phyloP scores from a whole-genome alignment of 2,329 filamentous ascomycete species.

The Diplodia intermedia region DNA sequence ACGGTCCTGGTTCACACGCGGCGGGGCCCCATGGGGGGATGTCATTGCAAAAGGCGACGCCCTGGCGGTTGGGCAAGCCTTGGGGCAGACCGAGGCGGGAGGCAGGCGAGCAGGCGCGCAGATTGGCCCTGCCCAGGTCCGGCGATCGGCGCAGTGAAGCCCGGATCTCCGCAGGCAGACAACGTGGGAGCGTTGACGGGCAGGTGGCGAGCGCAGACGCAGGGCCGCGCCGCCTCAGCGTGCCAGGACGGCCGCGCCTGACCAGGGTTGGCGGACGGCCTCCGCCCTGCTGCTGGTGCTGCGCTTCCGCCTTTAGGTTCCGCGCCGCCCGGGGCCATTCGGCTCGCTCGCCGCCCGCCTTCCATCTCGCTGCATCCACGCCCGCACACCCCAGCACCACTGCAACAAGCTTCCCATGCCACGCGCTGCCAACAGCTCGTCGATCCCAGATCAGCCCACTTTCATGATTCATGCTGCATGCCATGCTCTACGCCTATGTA shows the following conservation, averaged over 20 bases:
- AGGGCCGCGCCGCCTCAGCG: constrained; percentile 1
- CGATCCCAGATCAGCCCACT: constrained; percentile 29
- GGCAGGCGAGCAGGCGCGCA: background rate
- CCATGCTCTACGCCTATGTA: background rate
- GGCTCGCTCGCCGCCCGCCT: constrained; percentile 9
- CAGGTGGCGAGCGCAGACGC: constrained; percentile 14
- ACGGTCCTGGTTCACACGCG: constrained; percentile 18
- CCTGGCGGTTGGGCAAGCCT: constrained; percentile 1
- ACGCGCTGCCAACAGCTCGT: constrained; percentile 5
- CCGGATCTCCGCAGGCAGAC: constrained; percentile 22
- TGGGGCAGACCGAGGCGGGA: constrained; percentile 4
- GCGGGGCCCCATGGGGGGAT: constrained; percentile 31
- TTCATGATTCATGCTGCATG: background rate
- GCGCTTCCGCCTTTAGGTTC: constrained; percentile 21
- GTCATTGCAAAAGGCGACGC: constrained; percentile 17
- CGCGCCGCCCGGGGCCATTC: constrained; percentile 12
- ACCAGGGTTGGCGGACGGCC: too few relatives aligned
- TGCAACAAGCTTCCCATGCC: constrained; percentile 10
- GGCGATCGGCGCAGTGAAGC: constrained; percentile 27
- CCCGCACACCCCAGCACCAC: background rate
- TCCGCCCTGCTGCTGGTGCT: background rate
- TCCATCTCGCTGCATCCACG: too few relatives aligned
- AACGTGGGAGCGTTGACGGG: constrained; percentile 21
- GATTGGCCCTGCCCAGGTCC: constrained; percentile 2
- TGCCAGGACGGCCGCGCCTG: background rate